Evolutionary conservation across 495 filamentous ascomycete genomes (phyloP), one percentile per base, ranked within the genome.

Genomic region (Xylaria curta): DNA sequence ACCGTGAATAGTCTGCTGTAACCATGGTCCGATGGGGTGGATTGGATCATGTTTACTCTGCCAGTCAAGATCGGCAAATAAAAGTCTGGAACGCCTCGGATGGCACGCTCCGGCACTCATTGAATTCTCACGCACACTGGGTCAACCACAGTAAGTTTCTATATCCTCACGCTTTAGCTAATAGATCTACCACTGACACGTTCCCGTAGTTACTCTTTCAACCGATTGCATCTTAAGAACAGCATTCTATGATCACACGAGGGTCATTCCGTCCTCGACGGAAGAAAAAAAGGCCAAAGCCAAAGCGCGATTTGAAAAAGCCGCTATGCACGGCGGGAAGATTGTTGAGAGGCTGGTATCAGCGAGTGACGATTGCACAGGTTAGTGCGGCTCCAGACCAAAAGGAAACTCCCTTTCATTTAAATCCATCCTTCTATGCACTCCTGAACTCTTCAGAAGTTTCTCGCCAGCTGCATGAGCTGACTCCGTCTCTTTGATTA

Each of bases 1-100:
- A 68, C 40, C 4, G n/a, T 56, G 17, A 19, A 13, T 28, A 79
- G 77, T 75, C 74, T 28, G 92, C 91, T 8, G 92, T 97, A 2
- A 93, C 91, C 42, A 98, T 94, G 78, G 95, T 98, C 31, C 91
- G 91, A 78, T 99, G 97, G 97, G 97, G 97, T 46, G 97, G 97
- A 0, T 92, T 87, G 0, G 94, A 94, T 4, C 85, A 89, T 67
- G 93, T 99, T 62, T 97, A 97, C 80, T 94, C 92, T 10, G 87
- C 90, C 40, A 94, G 93, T n/a, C 94, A 97, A 77, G 97, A 99
- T 81, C 94, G 94, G 83, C 92, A 92, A 5, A 89, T 99, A 72
- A 96, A 96, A 72, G 89, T 97, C 10, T 99, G 97, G 95, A 90
- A 95, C 75, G 87, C 93, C 9, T 85, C 87, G 28, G 89, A 90